Evolutionary conservation across 1,284 basidiomycete species (phyloP).

Genomic region (Trichosporon sp.): DNA sequence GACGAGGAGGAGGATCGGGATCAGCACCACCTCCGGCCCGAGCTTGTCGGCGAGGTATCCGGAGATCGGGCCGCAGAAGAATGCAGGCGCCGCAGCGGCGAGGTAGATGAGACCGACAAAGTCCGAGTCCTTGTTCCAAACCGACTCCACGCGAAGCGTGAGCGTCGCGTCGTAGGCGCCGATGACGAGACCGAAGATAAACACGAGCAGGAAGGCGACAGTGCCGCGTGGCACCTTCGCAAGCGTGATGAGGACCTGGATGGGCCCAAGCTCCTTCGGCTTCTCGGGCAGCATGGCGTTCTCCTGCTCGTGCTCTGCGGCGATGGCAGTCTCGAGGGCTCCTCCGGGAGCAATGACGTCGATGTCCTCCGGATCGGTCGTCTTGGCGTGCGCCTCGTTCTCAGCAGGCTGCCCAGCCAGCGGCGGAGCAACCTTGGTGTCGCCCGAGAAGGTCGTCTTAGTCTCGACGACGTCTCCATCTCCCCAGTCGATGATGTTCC

Average conservation of each 20-base stretch:
- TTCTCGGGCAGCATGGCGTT: constrained; percentile 13
- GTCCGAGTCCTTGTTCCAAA: constrained; percentile 59
- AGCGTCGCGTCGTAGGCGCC: constrained; percentile 47
- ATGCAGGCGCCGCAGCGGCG: constrained; percentile 60
- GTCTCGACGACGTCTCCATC: neutral
- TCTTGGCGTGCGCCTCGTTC: neutral
- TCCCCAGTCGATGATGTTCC: neutral
- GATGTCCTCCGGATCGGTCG: neutral
- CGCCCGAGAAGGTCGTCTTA: neutral
- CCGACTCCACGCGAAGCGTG: constrained; percentile 58
- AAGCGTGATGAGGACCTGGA: constrained; percentile 52
- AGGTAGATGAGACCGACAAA: constrained; percentile 67
- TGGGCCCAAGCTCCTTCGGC: constrained; percentile 31
- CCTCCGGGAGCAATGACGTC: neutral
- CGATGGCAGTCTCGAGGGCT: constrained; percentile 1
- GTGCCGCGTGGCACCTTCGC: constrained; percentile 56
- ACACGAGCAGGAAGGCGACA: constrained; percentile 53
- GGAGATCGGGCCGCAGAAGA: constrained; percentile 57
- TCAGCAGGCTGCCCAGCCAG: neutral
- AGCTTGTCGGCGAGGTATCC: constrained; percentile 60
- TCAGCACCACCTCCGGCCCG: constrained; percentile 59
- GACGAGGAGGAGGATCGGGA: constrained; percentile 53
- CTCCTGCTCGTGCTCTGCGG: neutral
- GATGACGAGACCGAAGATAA: constrained; percentile 56
- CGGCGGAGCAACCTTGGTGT: neutral